These are phyloP conservation scores for Aureobasidium sp. DNA, from an alignment of 2,329 filamentous ascomycete genomes.

Conservation along the genomic window DNA sequence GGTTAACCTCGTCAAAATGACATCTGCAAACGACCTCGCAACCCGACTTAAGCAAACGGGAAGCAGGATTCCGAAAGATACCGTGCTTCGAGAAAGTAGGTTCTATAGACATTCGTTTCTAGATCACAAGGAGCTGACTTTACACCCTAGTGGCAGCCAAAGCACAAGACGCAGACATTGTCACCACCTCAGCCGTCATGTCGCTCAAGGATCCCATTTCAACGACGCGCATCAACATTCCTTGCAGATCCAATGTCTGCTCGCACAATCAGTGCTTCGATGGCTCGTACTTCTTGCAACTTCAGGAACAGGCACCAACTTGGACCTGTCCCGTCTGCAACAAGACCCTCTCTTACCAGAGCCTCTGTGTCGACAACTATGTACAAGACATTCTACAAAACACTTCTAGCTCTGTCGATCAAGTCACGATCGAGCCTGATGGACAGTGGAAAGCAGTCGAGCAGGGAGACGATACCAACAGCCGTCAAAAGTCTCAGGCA, in stretches of 20 bases:
- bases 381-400: conserved; percentile 76
- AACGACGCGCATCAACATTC: conserved; percentile 69
- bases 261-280: conserved; percentile 94
- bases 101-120: conserved; percentile 13
- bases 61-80: conserved; percentile 68
- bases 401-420: conserved; percentile 63
- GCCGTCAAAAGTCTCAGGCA: conserved; percentile 25
- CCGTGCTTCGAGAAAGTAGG: conserved; percentile 78
- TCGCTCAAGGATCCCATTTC: conserved; percentile 90
- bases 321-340: conserved; percentile 96
- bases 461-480: conserved; percentile 33
- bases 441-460: conserved; percentile 61
- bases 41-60: conserved; percentile 52
- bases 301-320: conserved; percentile 92
- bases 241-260: conserved; percentile 72
- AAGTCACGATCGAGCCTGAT: conserved; percentile 83
- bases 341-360: conserved; percentile 71
- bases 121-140: neutral
- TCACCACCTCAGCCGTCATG: conserved; percentile 78
- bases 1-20: conserved; percentile 66
- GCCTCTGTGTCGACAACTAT: conserved; percentile 81
- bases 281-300: conserved; percentile 78
- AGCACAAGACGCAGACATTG: conserved; percentile 79
- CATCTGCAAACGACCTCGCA: conserved; percentile 64
- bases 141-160: conserved; percentile 61